Evolutionary conservation across 2,329 filamentous ascomycete genomes (phyloP), one percentile per base, ranked within the genome.

Genomic region (Kalaharituber pfeilii): DNA sequence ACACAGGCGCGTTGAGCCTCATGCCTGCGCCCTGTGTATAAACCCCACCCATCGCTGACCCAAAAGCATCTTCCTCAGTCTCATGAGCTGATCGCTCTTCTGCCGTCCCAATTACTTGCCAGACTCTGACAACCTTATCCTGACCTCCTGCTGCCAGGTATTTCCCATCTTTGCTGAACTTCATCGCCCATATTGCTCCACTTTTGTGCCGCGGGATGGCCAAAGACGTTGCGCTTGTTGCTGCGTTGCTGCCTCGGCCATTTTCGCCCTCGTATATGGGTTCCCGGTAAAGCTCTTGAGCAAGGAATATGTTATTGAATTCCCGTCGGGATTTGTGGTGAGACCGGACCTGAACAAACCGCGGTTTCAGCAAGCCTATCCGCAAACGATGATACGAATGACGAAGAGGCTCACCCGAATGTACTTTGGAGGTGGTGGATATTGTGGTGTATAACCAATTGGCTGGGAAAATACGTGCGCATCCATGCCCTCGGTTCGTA

Each of bases 81-180:
- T 91, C 84, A 62, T 86, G 80, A 7, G 75, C 73, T 55, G 75
- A 75, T 15, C 91, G 78, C 65, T 95, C 87, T 56, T 94, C 86
- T 0, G 79, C 72, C 1, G 81, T 89, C 2, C 85, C 79, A 36
- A 98, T 79, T 3, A 96, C 87, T 1, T 83, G 80, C 84, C 89
- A 98, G 15, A 96, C 78, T 18, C 89, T 77, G 9, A 98, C 80
- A 15, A 88, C 75, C 59, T 79, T 79, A 66, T 96, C 91, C 61
- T 89, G 85, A 3, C 91, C 91, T 9, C 84, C 91, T n/a, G 86
- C 86, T 5, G 91, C 91, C 18, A 98, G 73, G 66, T 88, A 94
- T 64, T 76, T 84, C 4, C 91, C 91, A 69, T 96, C 89, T 57
- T 82, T 82, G 64, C 89, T 96, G 65, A 96, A 96, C 64, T 91